Conservation (phyloP, 2,329 filamentous ascomycete species). For the Diplodia corticola region DNA sequence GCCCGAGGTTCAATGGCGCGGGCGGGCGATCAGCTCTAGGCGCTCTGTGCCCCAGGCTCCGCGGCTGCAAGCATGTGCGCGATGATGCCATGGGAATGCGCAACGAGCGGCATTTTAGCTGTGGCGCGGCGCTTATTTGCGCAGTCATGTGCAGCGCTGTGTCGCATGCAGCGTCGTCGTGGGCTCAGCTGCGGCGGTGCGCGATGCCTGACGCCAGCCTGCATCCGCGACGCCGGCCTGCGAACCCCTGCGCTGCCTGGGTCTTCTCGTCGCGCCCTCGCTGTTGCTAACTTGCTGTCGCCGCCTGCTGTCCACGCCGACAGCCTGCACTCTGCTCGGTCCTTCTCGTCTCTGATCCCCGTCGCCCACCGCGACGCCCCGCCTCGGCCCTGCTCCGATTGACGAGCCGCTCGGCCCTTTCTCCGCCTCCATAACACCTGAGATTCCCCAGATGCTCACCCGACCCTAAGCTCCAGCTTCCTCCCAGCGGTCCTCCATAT, state of each 20-base stretch:
- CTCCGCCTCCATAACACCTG: constrained; percentile 12
- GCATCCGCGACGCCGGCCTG: background rate
- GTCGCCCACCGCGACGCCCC: constrained; percentile 2
- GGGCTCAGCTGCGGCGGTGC: background rate
- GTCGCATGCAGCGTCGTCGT: background rate
- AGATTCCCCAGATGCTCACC: constrained; percentile 18
- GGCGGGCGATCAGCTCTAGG: background rate
- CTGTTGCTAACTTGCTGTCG: too few relatives aligned
- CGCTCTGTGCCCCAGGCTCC: background rate
- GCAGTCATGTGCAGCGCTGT: background rate
- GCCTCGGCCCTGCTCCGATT: constrained; percentile 6
- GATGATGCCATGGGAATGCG: constrained; percentile 16
- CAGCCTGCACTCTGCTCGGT: background rate
- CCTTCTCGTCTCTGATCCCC: background rate
- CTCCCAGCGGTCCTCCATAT: constrained; percentile 7
- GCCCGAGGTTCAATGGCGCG: background rate
- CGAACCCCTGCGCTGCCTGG: constrained; percentile 2
- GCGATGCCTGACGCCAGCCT: background rate
- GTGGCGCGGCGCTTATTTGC: background rate
- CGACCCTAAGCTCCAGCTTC: constrained; percentile 3
- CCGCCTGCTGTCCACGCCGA: background rate
- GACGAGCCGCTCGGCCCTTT: background rate
- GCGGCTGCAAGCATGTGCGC: constrained; percentile 8
- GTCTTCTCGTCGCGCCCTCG: background rate
- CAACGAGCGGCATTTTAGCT: background rate